Evolutionary conservation across 345 rosid species (phyloP).

Genomic region (Clarkia xantiana): DNA sequence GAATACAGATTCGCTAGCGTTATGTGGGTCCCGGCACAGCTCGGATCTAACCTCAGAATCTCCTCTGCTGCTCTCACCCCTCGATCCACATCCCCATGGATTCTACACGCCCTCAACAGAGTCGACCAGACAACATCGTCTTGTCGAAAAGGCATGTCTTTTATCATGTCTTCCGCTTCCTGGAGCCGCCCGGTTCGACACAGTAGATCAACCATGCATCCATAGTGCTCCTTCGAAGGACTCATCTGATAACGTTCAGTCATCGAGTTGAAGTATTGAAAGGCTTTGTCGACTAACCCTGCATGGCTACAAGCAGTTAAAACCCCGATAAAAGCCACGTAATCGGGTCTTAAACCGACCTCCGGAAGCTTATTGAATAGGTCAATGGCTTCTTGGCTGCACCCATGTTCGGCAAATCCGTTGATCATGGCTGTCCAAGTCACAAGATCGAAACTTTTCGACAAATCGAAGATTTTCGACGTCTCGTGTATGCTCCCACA

Average conservation of each 20-base stretch:
- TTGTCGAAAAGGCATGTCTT: slow-evolving; percentile 46
- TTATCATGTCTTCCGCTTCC: slow-evolving; percentile 66
- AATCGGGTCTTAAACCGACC: slow-evolving; percentile 52
- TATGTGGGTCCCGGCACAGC: slow-evolving; percentile 58
- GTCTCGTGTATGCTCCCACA: slow-evolving; percentile 74
- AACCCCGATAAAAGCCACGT: slow-evolving; percentile 68
- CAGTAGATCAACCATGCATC: slow-evolving; percentile 84
- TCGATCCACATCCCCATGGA: slow-evolving; percentile 48
- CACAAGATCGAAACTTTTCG: slow-evolving; percentile 31
- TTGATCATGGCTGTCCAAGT: slow-evolving; percentile 87
- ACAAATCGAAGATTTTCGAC: slow-evolving; percentile 44
- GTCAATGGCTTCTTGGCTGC: slow-evolving; percentile 49
- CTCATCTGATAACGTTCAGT: slow-evolving; percentile 23
- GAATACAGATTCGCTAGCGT: slow-evolving; percentile 69
- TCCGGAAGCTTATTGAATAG: slow-evolving; percentile 50
- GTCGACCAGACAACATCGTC: slow-evolving; percentile 84
- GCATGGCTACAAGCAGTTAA: slow-evolving; percentile 73
- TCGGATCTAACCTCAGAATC: slow-evolving; percentile 57
- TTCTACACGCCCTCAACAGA: slow-evolving; percentile 55
- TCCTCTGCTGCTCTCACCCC: slow-evolving; percentile 49
- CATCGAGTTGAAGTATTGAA: slow-evolving; percentile 57
- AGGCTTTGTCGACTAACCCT: slow-evolving; percentile 68
- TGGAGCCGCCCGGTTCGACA: slow-evolving; percentile 58
- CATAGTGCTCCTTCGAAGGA: slow-evolving; percentile 77
- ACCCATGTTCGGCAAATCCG: slow-evolving; percentile 86